phyloP scores from a whole-genome alignment of 2,329 filamentous ascomycete species.

The Geoglossum cookeanum region DNA sequence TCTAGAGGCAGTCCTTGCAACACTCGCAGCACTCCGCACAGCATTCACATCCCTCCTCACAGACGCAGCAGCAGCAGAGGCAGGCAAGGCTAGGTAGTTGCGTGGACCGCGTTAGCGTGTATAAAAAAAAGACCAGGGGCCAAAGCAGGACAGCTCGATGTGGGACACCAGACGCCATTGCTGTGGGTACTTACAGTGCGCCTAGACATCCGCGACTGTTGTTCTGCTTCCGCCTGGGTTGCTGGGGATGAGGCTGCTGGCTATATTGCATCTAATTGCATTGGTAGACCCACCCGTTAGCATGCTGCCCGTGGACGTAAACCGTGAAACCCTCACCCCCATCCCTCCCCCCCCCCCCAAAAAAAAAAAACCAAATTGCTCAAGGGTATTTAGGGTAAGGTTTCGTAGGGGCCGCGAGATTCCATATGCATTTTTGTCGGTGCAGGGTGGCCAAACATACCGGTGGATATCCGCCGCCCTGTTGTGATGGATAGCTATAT shows the following conservation, averaged over 20 bases:
- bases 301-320: neutral
- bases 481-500: slow-evolving; percentile 19
- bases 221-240: slow-evolving; percentile 22
- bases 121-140: neutral
- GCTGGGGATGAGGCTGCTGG: slow-evolving; percentile 26
- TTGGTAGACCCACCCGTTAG: neutral
- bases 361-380: no score
- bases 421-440: no score
- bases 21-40: slow-evolving; percentile 42
- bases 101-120: neutral
- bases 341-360: no score
- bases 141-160: neutral
- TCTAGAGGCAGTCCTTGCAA: slow-evolving; percentile 19
- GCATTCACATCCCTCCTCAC: slow-evolving; percentile 44
- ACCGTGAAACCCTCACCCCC: neutral
- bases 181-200: slow-evolving; percentile 24
- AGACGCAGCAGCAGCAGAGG: slow-evolving; percentile 44
- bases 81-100: slow-evolving; percentile 27
- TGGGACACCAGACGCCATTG: neutral
- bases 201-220: slow-evolving; percentile 32
- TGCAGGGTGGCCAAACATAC: slow-evolving; percentile 10
- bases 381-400: no score
- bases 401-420: no score
- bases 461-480: slow-evolving; percentile 9
- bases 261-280: slow-evolving; percentile 27